These are phyloP conservation scores for Teratosphaeria gauchensis DNA, from an alignment of 2,329 filamentous ascomycete genomes.

Conservation along the genomic window DNA sequence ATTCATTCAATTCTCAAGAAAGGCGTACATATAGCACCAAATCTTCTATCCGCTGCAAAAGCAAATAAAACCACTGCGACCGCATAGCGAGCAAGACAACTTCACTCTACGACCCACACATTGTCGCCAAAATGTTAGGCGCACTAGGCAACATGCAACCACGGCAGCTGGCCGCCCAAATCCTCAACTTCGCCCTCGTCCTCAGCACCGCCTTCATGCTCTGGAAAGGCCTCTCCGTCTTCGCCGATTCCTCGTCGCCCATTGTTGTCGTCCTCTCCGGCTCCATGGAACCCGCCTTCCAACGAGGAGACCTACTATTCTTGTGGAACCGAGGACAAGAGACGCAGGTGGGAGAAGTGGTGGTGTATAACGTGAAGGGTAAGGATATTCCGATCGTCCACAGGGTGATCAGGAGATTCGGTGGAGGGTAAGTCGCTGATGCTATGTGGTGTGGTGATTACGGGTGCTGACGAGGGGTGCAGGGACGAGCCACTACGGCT, in stretches of 20 bases:
- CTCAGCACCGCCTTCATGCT: constrained; percentile 91
- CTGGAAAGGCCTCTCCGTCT: constrained; percentile 73
- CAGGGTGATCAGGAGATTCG: constrained; percentile 66
- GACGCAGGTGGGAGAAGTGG: constrained; percentile 61
- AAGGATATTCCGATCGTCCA: constrained; percentile 99
- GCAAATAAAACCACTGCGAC: not conserved
- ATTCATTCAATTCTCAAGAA: not conserved
- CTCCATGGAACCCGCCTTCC: constrained; percentile 77
- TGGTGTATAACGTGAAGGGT: constrained; percentile 75
- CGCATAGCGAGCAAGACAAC: not conserved
- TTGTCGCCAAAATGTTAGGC: constrained; percentile 50
- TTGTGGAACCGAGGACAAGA: constrained; percentile 62
- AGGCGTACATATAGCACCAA: not conserved
- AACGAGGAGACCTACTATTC: constrained; percentile 65
- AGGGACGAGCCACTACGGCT: constrained; percentile 51
- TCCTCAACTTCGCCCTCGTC: constrained; percentile 85
- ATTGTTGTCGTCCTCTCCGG: constrained; percentile 78
- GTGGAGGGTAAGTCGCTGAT: constrained; percentile 42
- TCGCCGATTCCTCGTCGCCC: constrained; percentile 54
- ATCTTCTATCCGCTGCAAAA: not conserved
- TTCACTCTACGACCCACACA: not conserved
- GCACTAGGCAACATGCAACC: constrained; percentile 57
- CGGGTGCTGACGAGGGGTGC: not conserved
- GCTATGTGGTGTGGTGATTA: not conserved
- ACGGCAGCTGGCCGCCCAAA: constrained; percentile 69